phyloP scores from a whole-genome alignment of 2,329 filamentous ascomycete genomes.

The Alternaria atra region DNA sequence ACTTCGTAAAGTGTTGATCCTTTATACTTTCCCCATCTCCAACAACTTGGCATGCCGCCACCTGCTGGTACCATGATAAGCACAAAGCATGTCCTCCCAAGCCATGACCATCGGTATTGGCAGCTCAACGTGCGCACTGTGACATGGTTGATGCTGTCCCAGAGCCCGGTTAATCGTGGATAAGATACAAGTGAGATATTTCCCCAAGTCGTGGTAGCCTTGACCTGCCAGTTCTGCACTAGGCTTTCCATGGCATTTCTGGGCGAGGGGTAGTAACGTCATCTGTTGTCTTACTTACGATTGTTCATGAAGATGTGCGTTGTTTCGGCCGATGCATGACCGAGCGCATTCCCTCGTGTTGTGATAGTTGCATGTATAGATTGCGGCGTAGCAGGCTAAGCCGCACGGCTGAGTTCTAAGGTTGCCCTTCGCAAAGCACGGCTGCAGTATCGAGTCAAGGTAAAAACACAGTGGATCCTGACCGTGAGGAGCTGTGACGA shows the following conservation, averaged over 20 bases:
- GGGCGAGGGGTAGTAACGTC: constrained; percentile 26
- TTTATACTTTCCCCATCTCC: constrained; percentile 13
- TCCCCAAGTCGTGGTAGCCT: constrained; percentile 18
- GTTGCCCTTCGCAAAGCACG: background rate
- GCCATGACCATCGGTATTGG: constrained; percentile 11
- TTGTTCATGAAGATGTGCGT: background rate
- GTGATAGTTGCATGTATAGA: background rate
- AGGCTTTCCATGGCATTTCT: constrained; percentile 34
- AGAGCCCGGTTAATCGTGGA: constrained; percentile 16
- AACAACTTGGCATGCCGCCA: background rate
- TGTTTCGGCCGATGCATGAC: background rate
- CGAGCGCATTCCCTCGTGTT: background rate
- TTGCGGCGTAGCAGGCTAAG: background rate
- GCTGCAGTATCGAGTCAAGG: background rate
- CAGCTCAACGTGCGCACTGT: constrained; percentile 13
- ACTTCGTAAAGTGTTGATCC: background rate
- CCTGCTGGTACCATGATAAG: constrained; percentile 5
- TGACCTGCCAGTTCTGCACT: constrained; percentile 33
- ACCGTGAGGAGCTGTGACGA: background rate
- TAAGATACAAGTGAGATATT: constrained; percentile 12
- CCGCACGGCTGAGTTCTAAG: background rate
- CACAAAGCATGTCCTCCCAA: background rate
- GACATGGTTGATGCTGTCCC: constrained; percentile 11
- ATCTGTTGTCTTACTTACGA: constrained; percentile 9
- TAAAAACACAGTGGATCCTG: background rate